These are phyloP conservation scores for Fusarium verticillioides DNA, from an alignment of 2,329 filamentous ascomycete genomes.

Conservation along the genomic window DNA sequence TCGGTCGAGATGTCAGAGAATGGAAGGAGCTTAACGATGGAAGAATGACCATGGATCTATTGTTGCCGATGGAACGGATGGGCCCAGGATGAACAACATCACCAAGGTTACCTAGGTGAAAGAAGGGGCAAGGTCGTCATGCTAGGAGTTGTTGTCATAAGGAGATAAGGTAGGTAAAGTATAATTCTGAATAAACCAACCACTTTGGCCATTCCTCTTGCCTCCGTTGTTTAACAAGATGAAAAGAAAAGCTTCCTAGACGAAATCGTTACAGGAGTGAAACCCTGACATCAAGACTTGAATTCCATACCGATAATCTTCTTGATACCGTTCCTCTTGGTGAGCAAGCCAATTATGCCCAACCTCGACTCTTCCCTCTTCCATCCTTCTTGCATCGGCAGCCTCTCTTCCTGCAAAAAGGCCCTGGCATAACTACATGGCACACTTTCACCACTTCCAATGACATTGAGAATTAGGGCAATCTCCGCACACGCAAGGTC, in stretches of 20 bases:
- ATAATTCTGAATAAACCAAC: not conserved
- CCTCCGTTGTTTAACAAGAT: not conserved
- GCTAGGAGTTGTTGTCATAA: too few species aligned
- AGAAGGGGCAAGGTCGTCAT: not conserved
- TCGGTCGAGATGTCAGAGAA: not conserved
- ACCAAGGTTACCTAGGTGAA: not conserved
- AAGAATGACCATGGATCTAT: not conserved
- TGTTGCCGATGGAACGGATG: not conserved
- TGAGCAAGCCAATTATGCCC: slow-evolving; percentile 24
- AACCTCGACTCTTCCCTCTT: slow-evolving; percentile 12
- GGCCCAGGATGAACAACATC: not conserved
- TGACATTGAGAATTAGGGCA: slow-evolving; percentile 33
- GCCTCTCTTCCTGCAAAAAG: slow-evolving; percentile 33
- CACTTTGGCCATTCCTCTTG: not conserved
- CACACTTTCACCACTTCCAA: slow-evolving; percentile 31
- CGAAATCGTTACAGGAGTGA: not conserved
- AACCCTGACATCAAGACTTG: not conserved
- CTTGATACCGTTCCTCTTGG: slow-evolving; percentile 19
- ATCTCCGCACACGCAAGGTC: slow-evolving; percentile 38
- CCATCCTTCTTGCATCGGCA: slow-evolving; percentile 36
- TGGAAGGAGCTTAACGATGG: not conserved
- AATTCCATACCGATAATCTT: slow-evolving; percentile 20
- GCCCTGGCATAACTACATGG: slow-evolving; percentile 28
- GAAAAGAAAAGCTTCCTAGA: not conserved
- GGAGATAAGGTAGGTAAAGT: not conserved